These are phyloP conservation scores for Boletus rufocinnamomeus DNA, from an alignment of 768 basidiomycete species.

Conservation along the genomic window DNA sequence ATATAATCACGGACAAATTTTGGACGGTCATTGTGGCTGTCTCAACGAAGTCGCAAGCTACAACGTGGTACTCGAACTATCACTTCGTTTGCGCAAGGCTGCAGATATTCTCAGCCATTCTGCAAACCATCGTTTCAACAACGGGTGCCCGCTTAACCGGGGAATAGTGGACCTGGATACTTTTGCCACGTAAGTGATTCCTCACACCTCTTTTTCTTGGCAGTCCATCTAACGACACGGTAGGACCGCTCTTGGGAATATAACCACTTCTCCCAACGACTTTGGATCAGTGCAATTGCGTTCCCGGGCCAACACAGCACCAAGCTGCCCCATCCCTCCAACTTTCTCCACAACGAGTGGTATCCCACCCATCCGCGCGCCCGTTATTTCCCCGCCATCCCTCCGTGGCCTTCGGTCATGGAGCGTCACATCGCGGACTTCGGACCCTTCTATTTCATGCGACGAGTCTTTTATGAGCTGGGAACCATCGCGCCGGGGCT, in stretches of 20 bases:
- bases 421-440: constrained; percentile 19
- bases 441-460: constrained; percentile 39
- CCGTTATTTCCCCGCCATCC: constrained; percentile 22
- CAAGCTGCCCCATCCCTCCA: constrained; percentile 3
- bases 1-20: constrained; percentile 13
- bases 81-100: constrained; percentile 60
- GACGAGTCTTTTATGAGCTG: constrained; percentile 66
- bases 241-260: constrained; percentile 46
- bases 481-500: constrained; percentile 48
- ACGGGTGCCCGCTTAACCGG: constrained; percentile 42
- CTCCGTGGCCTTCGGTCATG: constrained; percentile 22
- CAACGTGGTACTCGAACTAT: constrained; percentile 64
- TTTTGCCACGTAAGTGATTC: constrained; percentile 50
- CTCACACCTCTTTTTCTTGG: background rate
- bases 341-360: constrained; percentile 12
- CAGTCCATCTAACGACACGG: constrained; percentile 11
- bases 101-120: constrained; percentile 56
- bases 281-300: constrained; percentile 14
- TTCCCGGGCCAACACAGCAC: constrained; percentile 17
- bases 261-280: constrained; percentile 32
- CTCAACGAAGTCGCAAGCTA: constrained; percentile 56
- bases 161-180: constrained; percentile 52
- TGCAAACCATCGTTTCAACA: constrained; percentile 37
- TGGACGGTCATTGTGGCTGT: constrained; percentile 55
- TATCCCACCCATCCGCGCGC: constrained; percentile 23